phyloP scores from a whole-genome alignment of 371 early-diverging fungal species.

The Apophysomyces ossiformis region DNA sequence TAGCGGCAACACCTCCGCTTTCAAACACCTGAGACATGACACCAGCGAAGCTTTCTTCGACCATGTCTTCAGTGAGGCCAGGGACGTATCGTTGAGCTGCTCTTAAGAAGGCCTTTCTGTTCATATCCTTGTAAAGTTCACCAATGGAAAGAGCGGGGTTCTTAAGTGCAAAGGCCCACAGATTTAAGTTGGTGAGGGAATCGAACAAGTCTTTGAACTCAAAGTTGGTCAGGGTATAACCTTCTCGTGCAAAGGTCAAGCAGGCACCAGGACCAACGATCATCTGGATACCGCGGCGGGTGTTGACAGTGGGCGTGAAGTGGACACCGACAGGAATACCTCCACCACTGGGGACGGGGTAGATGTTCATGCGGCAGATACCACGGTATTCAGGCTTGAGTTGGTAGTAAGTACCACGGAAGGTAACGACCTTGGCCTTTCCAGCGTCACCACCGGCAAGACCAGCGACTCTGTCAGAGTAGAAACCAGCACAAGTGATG shows the following conservation, averaged over 20 bases:
- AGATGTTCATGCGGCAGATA: constrained; percentile 55
- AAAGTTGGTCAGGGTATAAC: constrained; percentile 36
- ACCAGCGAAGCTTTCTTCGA: constrained; percentile 55
- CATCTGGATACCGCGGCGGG: constrained; percentile 54
- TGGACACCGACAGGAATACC: constrained; percentile 59
- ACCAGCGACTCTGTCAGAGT: constrained; percentile 53
- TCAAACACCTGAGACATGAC: constrained; percentile 58
- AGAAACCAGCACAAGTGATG: constrained; percentile 57
- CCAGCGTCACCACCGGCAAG: constrained; percentile 50
- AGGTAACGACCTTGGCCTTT: constrained; percentile 50
- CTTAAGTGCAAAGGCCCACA: constrained; percentile 53
- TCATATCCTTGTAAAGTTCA: constrained; percentile 55
- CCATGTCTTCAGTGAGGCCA: constrained; percentile 53
- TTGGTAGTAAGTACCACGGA: constrained; percentile 57
- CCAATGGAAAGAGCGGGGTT: constrained; percentile 49
- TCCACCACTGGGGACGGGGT: constrained; percentile 56
- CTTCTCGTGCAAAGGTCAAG: constrained; percentile 53
- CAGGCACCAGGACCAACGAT: constrained; percentile 59
- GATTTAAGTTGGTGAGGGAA: constrained; percentile 43
- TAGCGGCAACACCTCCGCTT: constrained; percentile 52
- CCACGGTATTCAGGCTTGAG: constrained; percentile 54
- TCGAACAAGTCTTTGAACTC: constrained; percentile 39
- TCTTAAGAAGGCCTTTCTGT: constrained; percentile 51
- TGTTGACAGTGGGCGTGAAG: constrained; percentile 52
- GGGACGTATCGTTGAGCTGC: constrained; percentile 56